Percentiles rank a stretch among this genome's conserved stretches.
Conservation (phyloP, 352 stramenopile species). For the Thalassiosira livingstoniorum region DNA sequence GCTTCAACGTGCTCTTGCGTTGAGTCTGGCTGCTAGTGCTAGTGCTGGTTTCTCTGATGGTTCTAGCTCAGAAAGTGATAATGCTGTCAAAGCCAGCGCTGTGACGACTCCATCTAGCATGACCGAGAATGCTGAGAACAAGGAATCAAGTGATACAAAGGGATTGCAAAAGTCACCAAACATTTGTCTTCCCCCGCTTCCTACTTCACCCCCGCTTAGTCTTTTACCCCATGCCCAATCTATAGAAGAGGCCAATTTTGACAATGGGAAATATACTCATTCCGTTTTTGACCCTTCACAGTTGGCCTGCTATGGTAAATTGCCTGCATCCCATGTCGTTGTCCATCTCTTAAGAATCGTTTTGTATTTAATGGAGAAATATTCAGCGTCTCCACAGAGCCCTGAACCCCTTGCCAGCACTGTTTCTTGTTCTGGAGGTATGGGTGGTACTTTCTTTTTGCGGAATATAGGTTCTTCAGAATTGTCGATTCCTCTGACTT, state of each 20-base stretch:
- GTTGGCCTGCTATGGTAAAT: conserved; percentile 72
- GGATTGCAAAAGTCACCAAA: background rate
- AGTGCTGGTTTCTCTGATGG: conserved; percentile 21
- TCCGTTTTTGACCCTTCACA: conserved; percentile 73
- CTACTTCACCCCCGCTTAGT: conserved; percentile 33
- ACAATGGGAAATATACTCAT: conserved; percentile 25
- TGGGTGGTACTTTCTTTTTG: conserved; percentile 35
- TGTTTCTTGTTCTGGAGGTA: conserved; percentile 34
- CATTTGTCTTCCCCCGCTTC: conserved; percentile 45
- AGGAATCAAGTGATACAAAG: background rate
- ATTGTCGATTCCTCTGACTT: background rate
- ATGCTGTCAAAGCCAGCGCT: conserved; percentile 5
- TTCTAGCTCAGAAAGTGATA: conserved; percentile 36
- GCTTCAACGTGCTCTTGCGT: conserved; percentile 71
- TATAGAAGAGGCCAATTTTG: conserved; percentile 14
- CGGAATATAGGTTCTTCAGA: background rate
- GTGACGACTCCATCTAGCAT: background rate
- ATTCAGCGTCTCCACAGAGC: background rate
- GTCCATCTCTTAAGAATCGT: conserved; percentile 71
- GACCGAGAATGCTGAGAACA: conserved; percentile 3
- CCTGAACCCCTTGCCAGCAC: background rate
- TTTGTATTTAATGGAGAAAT: conserved; percentile 34
- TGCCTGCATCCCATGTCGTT: conserved; percentile 76
- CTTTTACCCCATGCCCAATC: conserved; percentile 41
- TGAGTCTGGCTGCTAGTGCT: conserved; percentile 65